Evolutionary conservation across 306 rosid species (phyloP), one percentile per base, ranked within the genome.

Genomic region (Sicyos baderoa): DNA sequence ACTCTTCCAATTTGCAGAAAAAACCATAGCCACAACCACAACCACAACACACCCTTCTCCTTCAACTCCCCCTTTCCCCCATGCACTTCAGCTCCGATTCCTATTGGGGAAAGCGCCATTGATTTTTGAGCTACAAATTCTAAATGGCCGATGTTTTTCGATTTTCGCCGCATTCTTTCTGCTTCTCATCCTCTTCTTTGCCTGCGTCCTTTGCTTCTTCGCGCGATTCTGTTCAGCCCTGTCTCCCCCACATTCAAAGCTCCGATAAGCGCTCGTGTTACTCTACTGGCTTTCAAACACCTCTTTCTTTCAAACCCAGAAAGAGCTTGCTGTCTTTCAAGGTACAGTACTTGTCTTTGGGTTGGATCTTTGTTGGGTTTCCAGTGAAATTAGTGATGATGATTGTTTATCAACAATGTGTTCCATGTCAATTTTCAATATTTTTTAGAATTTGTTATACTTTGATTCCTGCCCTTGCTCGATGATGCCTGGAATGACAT

Each of bases 91-190:
- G 16, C 55, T 49, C 57, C 4, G 49, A 21, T 2, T 25, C 45
- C 13, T 21, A 12, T 44, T 64, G 29, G 53, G 70, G 70, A 52
- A 11, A 17, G 32, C 42, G 4, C 6, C 6, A 11, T 42, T 64
- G 35, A 18, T n/a, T 11, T 63, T 18, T 11, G 29, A 64, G 44
- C 17, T 42, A 15, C 7, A 15, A 47, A 23, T 67, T 64, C 52
- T 72, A 76, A 81, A 92, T 92, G 98, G 98, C 98, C 9, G 87
- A 80, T 83, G 86, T 81, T 75, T 47, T 84, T 75, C 88, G 82
- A 68, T 76, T 85, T 52, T 86, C 84, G 65, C 81, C 76, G 51
- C 91, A 79, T 68, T 81, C 90, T 50, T 84, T 77, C 65, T 90
- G 78, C 51, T 83, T 80, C 76, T 35, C 76, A 48, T 79, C 94